Evolutionary conservation across 2,329 filamentous ascomycete genomes (phyloP), one percentile per base, ranked within the genome.

Genomic region (Neofusicoccum laricinum): DNA sequence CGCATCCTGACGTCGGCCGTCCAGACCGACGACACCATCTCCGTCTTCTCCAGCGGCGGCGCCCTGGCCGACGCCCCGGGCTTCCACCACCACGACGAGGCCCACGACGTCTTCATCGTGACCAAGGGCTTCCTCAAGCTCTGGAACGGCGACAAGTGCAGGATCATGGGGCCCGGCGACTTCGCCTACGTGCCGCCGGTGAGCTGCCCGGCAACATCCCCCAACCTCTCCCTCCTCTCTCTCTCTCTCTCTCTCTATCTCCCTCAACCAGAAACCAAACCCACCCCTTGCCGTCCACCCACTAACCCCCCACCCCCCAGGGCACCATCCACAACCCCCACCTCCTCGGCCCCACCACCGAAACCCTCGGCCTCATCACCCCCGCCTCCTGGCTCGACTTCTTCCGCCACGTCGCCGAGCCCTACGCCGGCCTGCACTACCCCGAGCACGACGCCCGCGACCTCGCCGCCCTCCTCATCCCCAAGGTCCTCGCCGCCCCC

Each of bases 361-460:
- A 87, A 66, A 80, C 80, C 19, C 73, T 84, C 1, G 84, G 84
- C 14, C 72, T 87, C 3, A 82, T 87, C 32, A 82, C 82, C 0
- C 85, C 85, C 0, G 85, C 84, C 4, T 84, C 85, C 69, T 87
- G 85, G 85, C 76, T 85, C 32, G 84, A 87, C 68, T 87, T 87
- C 75, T 87, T 87, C 75, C 80, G 85, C 57, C 82, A 85, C 69
- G 80, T 87, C 7, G 80, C 79, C 32, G 84, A 87, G 70, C 76
- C 81, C 0, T 86, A 82, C 64, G 67, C 74, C 3, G 84, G 84
- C 0, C 68, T 82, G 0, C 67, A 86, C 17, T 78, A 84, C 15
- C 84, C 85, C 0, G 80, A 84, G 58, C 71, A 75, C 40, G 85
- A 87, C 69, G 69, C 79, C n/a, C 80, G 85, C 1, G 81, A 85